Evolutionary conservation across 108 stramenopile genomes (phyloP).

Genomic region (Nannochloropsis oceanica): DNA sequence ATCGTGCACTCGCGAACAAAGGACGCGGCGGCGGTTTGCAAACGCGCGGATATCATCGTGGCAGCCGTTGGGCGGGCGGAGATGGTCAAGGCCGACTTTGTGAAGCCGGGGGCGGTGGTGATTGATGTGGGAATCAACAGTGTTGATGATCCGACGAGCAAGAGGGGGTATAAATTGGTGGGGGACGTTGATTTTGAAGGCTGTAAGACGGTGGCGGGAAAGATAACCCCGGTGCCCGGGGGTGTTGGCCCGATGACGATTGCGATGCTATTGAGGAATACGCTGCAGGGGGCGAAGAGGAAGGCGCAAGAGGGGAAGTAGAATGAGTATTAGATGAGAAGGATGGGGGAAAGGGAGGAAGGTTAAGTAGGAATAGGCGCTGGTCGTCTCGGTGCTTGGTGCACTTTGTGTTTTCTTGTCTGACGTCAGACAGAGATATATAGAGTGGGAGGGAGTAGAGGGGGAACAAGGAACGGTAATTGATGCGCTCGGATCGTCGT

Average conservation of each 20-base stretch:
- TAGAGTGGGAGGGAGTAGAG: too few species aligned
- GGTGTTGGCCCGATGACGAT: slow-evolving; percentile 99
- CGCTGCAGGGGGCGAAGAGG: slow-evolving; percentile 46
- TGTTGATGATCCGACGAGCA: slow-evolving; percentile 37
- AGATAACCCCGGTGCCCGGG: slow-evolving; percentile 86
- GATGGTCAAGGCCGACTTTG: slow-evolving; percentile 65
- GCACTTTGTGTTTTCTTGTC: too few species aligned
- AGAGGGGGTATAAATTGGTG: slow-evolving; percentile 63
- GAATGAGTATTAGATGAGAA: not conserved
- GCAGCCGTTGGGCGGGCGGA: slow-evolving; percentile 79
- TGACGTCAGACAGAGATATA: too few species aligned
- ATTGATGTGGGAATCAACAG: slow-evolving; percentile 97
- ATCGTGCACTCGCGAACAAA: slow-evolving; percentile 77
- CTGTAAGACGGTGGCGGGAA: slow-evolving; percentile 48
- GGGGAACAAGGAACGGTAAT: too few species aligned
- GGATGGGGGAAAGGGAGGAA: not conserved
- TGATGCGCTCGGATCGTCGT: too few species aligned
- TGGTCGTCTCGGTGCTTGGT: too few species aligned
- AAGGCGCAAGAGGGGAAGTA: not conserved
- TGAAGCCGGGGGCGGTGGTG: slow-evolving; percentile 87
- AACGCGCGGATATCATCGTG: slow-evolving; percentile 80
- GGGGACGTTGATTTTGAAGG: slow-evolving; percentile 80
- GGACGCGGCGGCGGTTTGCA: slow-evolving; percentile 36
- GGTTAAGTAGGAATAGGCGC: not conserved
- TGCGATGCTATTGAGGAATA: slow-evolving; percentile 91